Base-by-base conservation (phyloP, 169 alveolate genomes). In the Plasmodium vivax region DNA sequence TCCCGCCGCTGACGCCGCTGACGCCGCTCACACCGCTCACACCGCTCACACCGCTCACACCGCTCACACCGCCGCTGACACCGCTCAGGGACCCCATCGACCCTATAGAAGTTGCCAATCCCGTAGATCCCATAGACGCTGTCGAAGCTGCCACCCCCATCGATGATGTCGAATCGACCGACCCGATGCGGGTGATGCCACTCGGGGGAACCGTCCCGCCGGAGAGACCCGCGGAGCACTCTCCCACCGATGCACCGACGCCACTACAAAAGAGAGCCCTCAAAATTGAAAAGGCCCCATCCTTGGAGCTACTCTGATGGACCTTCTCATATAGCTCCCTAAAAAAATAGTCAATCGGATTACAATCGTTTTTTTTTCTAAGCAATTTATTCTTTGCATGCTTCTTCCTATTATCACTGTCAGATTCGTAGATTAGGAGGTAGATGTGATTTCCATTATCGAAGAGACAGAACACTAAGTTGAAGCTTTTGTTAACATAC, bases 351-450 rank as follows among this genome's bases (percentile, higher is more conserved):
- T 87, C 93, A 8, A 87, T 87, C n/a, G 75, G 75, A n/a, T 74
- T 87, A 23, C 38, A 87, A 16, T 87, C 87, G 38, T 87, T 87
- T 38, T 87, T 87, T 45, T 71, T 84, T 38, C 72, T 56, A 43
- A 72, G 12, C 6, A 34, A 36, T 27, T 84, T 84, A 84, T 72
- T 84, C 45, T 87, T 87, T 23, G 54, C 62, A 71, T 45, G 38
- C 47, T 74, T 87, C 62, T 87, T 87, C 23, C 85, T 87, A 45
- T 87, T 87, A 47, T 87, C 85, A 34, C 51, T 87, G 10, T 87
- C 85, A 0, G 93, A 75, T n/a, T 87, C 93, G 45, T 87, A 87
- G 38, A 87, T 87, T 16, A 87, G 68, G 7, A 87, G 80, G 81
- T 87, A 87, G 7, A 75, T 75, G 77, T 77, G 36, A 77, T 47